A percentile compares a stretch with the other conserved stretches of the same genome.
Evolutionary conservation across 495 filamentous ascomycete genomes (phyloP).

Genomic region (Parathielavia appendiculata): DNA sequence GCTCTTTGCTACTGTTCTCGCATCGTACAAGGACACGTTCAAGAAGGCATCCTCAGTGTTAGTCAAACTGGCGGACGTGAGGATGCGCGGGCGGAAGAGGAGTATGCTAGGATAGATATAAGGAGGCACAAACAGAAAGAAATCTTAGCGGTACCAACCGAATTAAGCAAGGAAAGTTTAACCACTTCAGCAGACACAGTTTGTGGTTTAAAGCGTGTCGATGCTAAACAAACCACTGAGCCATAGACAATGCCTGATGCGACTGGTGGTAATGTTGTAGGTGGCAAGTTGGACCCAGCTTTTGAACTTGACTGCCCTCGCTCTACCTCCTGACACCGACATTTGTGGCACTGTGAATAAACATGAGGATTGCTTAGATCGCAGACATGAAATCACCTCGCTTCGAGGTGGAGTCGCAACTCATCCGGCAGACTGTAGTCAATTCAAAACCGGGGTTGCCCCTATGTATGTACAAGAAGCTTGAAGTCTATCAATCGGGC

Average conservation of each 20-base stretch:
- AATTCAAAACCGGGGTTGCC: background rate
- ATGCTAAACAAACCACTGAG: too few relatives aligned
- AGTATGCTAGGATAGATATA: slow-evolving; percentile 78
- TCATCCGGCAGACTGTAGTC: background rate
- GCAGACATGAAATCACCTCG: background rate
- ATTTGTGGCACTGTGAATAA: too few relatives aligned
- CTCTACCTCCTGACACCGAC: too few relatives aligned
- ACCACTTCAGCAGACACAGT: too few relatives aligned
- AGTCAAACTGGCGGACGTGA: slow-evolving; percentile 83
- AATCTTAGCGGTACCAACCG: too few relatives aligned
- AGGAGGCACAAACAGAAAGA: background rate
- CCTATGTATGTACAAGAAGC: slow-evolving; percentile 29
- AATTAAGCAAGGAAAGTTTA: too few relatives aligned
- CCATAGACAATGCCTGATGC: too few relatives aligned
- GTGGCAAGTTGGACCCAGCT: too few relatives aligned
- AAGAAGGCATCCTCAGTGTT: slow-evolving; percentile 49
- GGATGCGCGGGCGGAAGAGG: slow-evolving; percentile 93
- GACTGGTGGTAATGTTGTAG: too few relatives aligned
- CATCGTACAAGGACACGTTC: slow-evolving; percentile 48
- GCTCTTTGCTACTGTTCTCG: slow-evolving; percentile 60
- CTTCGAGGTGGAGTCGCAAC: background rate
- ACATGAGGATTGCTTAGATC: too few relatives aligned
- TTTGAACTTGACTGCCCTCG: too few relatives aligned
- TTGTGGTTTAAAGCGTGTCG: too few relatives aligned
- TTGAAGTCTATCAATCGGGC: slow-evolving; percentile 25